Base-by-base conservation (phyloP, 75 land plant species). In the Selaginella tamariscina region DNA sequence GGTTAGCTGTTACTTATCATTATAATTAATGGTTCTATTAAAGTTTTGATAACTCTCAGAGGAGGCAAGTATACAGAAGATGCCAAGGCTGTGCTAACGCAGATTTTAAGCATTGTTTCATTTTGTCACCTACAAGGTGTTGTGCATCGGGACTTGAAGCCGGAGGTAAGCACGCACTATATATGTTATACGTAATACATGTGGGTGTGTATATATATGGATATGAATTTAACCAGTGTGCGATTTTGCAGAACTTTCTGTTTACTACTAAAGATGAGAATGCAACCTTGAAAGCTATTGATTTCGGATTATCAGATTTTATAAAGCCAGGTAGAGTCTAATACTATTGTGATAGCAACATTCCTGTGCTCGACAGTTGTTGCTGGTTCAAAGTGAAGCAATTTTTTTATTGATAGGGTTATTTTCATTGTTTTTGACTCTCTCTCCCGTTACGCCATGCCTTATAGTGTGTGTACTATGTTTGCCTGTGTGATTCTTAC, bases 311-410 rank as follows among this genome's bases (percentile, higher is more conserved):
- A 31, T 91, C 96, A 81, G 96, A 91, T 76, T 91, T 84, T 77
- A 85, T 91, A 27, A 85, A 91, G 66, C 98, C 98, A 81, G 98
- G 98, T 93, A 66, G n/a, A n/a, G n/a, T n/a, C n/a, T n/a, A n/a
- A n/a, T n/a, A n/a, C n/a, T n/a, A n/a, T n/a, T n/a, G n/a, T n/a
- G n/a, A n/a, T n/a, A n/a, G n/a, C n/a, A n/a, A n/a, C n/a, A n/a
- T n/a, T n/a, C n/a, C n/a, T n/a, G n/a, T n/a, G n/a, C n/a, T n/a
- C n/a, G n/a, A n/a, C n/a, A n/a, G n/a, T n/a, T n/a, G n/a, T n/a
- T n/a, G n/a, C n/a, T n/a, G n/a, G n/a, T n/a, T n/a, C n/a, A n/a
- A n/a, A n/a, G n/a, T n/a, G n/a, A n/a, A n/a, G n/a, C n/a, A n/a
- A n/a, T n/a, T n/a, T n/a, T n/a, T n/a, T n/a, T n/a, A n/a, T n/a